Evolutionary conservation across 2,329 filamentous ascomycete genomes (phyloP).

Genomic region (Teratosphaeria destructans): DNA sequence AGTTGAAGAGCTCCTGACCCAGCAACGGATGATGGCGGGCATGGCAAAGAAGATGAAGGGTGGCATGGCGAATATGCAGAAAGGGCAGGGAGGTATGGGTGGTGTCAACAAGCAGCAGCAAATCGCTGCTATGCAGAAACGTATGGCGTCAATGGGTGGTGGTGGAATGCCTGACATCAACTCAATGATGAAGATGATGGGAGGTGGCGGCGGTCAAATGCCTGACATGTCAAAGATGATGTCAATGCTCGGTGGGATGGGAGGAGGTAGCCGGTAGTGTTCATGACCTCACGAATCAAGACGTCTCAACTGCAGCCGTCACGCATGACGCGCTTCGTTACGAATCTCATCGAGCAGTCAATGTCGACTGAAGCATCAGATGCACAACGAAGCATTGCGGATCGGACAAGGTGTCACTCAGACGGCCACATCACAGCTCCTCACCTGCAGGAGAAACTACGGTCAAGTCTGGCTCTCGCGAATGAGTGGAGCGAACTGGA

Average conservation of each 20-base stretch:
- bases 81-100: slow-evolving; percentile 71
- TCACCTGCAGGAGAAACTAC: too few relatives aligned
- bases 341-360: too few relatives aligned
- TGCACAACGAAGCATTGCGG: too few relatives aligned
- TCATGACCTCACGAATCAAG: not conserved
- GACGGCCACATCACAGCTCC: too few relatives aligned
- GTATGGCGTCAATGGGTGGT: slow-evolving; percentile 84
- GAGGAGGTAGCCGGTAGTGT: not conserved
- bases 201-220: slow-evolving; percentile 49
- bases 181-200: slow-evolving; percentile 86
- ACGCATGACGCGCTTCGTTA: not conserved
- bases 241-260: slow-evolving; percentile 55
- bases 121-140: slow-evolving; percentile 93
- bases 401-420: too few relatives aligned
- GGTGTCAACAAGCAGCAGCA: slow-evolving; percentile 81
- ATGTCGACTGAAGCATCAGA: too few relatives aligned
- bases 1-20: slow-evolving; percentile 92
- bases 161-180: slow-evolving; percentile 71
- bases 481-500: too few relatives aligned
- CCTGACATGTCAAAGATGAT: slow-evolving; percentile 65
- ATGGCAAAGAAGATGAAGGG: slow-evolving; percentile 99
- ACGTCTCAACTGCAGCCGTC: not conserved
- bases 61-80: slow-evolving; percentile 95
- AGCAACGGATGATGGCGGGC: slow-evolving; percentile 96
- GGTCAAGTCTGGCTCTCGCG: too few relatives aligned